Evolutionary conservation across 306 rosid species (phyloP), one percentile per base, ranked within the genome.

Genomic region (Quillaja saponaria): DNA sequence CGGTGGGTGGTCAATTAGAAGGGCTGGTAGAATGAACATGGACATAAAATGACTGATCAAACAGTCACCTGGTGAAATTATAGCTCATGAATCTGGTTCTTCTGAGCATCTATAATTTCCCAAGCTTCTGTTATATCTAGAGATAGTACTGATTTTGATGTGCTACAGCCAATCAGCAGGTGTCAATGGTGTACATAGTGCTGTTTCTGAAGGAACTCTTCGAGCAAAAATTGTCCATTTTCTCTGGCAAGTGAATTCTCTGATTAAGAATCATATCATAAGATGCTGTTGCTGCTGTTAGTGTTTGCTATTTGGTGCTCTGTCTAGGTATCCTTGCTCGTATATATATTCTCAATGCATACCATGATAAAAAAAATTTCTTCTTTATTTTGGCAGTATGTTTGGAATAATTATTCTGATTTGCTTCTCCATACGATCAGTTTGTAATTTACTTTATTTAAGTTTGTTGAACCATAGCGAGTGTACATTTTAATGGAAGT

Each of bases 211-310:
- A 61, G 53, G 42, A 58, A 13, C 41, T 40, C 16, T 12, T 33
- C 28, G 13, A 52, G 61, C 57, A 51, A 11, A 34, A 25, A 51
- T n/a, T n/a, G n/a, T n/a, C n/a, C n/a, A n/a, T n/a, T n/a, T n/a
- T n/a, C n/a, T n/a, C n/a, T n/a, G n/a, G n/a, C n/a, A n/a, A n/a
- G n/a, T n/a, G n/a, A n/a, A n/a, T n/a, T n/a, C n/a, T n/a, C n/a
- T n/a, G n/a, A n/a, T n/a, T n/a, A n/a, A n/a, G n/a, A n/a, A n/a
- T n/a, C n/a, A 51, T 10, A 12, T 37, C 10, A 13, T 9, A 10
- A 28, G 57, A 51, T 3, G 15, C 38, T 51, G 18, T 15, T 51
- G 37, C n/a, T 25, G 35, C 12, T 0, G 31, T 25, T 25, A 6
- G 37, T 21, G 28, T 18, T 25, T 15, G 37, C 35, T 51, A 51